Conservation (phyloP, 2,329 filamentous ascomycete species). For the Ophiostoma perfectum region DNA sequence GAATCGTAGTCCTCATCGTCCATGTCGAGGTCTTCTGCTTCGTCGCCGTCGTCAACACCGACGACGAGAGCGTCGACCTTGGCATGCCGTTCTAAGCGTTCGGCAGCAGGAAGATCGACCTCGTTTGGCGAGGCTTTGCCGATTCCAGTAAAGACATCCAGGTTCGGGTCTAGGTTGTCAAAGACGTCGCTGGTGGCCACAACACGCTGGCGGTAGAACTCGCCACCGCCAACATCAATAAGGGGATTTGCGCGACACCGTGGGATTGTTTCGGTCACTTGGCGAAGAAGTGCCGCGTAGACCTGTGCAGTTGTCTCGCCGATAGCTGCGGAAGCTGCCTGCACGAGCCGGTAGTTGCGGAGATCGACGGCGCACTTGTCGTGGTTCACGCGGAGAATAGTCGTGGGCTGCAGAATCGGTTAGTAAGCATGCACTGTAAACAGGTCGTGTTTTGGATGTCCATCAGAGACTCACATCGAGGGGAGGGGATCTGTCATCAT, state of each 20-base stretch:
- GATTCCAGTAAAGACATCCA: slow-evolving; percentile 54
- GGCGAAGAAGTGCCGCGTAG: slow-evolving; percentile 66
- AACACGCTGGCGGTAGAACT: slow-evolving; percentile 32
- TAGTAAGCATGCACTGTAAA: background rate
- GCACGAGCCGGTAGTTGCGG: slow-evolving; percentile 69
- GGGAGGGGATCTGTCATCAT: slow-evolving; percentile 35
- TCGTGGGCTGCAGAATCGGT: slow-evolving; percentile 41
- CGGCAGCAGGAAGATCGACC: slow-evolving; percentile 43
- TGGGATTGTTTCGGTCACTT: slow-evolving; percentile 62
- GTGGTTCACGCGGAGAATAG: slow-evolving; percentile 75
- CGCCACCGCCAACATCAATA: slow-evolving; percentile 41
- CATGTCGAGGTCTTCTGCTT: slow-evolving; percentile 35
- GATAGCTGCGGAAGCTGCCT: slow-evolving; percentile 64
- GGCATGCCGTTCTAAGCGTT: slow-evolving; percentile 40
- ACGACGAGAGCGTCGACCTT: slow-evolving; percentile 28
- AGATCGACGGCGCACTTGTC: slow-evolving; percentile 78
- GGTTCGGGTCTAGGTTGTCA: slow-evolving; percentile 45
- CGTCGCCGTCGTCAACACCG: slow-evolving; percentile 32
- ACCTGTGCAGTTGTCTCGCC: slow-evolving; percentile 71
- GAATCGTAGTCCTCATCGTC: slow-evolving; percentile 30
- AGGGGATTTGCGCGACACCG: slow-evolving; percentile 59
- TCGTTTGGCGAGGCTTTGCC: slow-evolving; percentile 48
- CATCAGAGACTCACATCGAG: slow-evolving; percentile 46
- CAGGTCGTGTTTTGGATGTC: too few relatives aligned
- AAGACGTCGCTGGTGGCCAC: slow-evolving; percentile 55